Base-by-base conservation (phyloP, 2,329 filamentous ascomycete genomes). In the Diaporthe citri region DNA sequence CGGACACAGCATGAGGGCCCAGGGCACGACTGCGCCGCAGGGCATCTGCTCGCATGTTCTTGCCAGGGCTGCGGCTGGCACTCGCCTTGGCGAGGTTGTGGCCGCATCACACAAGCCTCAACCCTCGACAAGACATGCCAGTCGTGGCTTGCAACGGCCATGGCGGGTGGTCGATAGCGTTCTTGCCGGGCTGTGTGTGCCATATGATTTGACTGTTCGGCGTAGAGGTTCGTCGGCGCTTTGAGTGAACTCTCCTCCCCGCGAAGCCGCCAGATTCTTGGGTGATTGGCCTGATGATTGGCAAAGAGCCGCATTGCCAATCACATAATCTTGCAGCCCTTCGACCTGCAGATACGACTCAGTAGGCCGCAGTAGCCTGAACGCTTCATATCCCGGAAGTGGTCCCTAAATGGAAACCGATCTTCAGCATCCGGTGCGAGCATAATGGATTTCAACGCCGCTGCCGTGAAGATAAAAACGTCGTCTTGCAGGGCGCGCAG, bases 271-370 rank as follows among this genome's bases (percentile, higher is more conserved):
- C 22, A 52, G 25, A 31, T 20, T 28, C 10, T 41, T 55, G 55
- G 34, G 20, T 64, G 36, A 64, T 72, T 43, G 57, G 17, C 20
- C 25, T 62, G 43, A 43, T 55, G 57, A 55, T 72, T 52, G 46
- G 70, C 57, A 62, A 55, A 72, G 57, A 72, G 57, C 57, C 70
- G 70, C 57, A 17, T 43, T 52, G 70, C 41, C 70, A 72, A 64
- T 72, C 71, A 72, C 71, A 60, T 34, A 64, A 20, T 72, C 25
- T 55, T 72, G 71, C 71, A 64, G 57, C 22, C 51, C 57, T 55
- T 55, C 25, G 10, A 55, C 71, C 34, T 72, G 71, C 71, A 72
- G 71, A 72, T 72, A 72, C 71, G 71, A 72, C 46, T 43, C 46
- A 52, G 56, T 55, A 72, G 70, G 43, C 51, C 57, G 71, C 46